phyloP scores from a whole-genome alignment of 306 rosid genomes.

The Trifolium pratense region DNA sequence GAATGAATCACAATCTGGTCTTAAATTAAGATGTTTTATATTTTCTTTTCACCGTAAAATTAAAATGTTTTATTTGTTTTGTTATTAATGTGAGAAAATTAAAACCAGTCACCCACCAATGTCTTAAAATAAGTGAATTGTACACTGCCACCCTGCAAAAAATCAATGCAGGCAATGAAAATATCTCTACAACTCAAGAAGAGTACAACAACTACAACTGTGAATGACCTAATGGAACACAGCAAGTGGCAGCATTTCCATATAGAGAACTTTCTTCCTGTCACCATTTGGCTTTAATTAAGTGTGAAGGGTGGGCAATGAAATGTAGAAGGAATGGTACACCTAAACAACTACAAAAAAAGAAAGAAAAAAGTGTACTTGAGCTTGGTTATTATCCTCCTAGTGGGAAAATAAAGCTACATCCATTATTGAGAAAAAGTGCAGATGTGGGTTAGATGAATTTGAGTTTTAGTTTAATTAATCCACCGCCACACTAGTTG shows the following conservation, averaged over 20 bases:
- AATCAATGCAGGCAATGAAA: neutral
- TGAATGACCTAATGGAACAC: too few relatives aligned
- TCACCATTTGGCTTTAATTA: neutral
- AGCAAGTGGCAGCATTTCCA: too few relatives aligned
- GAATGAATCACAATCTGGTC: too few relatives aligned
- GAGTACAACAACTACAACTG: too few relatives aligned
- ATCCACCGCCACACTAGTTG: neutral
- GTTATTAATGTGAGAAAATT: neutral
- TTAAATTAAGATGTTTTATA: too few relatives aligned
- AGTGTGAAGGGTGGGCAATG: neutral
- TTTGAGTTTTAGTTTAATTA: neutral
- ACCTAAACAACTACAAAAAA: neutral
- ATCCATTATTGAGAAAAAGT: neutral
- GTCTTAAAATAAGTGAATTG: slow-evolving; percentile 16
- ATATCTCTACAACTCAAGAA: too few relatives aligned
- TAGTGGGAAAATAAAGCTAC: neutral
- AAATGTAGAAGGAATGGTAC: too few relatives aligned
- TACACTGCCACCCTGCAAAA: slow-evolving; percentile 1
- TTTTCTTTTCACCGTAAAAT: too few relatives aligned
- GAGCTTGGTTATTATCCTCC: neutral
- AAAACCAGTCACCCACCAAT: neutral
- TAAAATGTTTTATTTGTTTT: too few relatives aligned
- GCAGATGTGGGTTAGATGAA: neutral
- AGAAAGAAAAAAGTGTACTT: neutral
- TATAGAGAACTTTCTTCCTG: too few relatives aligned